Evolutionary conservation across 2,329 filamentous ascomycete species (phyloP).

Genomic region (Ophiostoma piceae): DNA sequence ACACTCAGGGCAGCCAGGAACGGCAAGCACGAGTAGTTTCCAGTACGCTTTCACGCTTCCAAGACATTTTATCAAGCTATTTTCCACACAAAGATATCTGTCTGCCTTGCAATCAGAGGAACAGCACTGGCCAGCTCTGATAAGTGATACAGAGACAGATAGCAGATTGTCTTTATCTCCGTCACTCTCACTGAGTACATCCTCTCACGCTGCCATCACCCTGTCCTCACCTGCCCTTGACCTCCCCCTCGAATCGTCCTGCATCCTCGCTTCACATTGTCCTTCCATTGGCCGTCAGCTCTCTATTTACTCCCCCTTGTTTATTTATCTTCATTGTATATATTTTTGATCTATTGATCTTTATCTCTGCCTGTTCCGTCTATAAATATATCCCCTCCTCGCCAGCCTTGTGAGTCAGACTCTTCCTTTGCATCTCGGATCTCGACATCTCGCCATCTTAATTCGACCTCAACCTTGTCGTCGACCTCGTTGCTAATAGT

Average conservation of each 20-base stretch:
- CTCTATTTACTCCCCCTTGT: background rate
- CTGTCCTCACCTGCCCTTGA: conserved; percentile 1
- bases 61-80: background rate
- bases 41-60: background rate
- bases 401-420: background rate
- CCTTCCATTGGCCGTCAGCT: background rate
- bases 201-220: background rate
- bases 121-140: background rate
- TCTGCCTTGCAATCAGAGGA: background rate
- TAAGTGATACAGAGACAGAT: background rate
- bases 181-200: background rate
- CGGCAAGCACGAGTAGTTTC: background rate
- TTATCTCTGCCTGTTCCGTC: background rate
- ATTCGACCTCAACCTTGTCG: background rate
- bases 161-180: background rate
- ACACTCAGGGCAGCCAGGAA: background rate
- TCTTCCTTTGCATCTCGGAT: background rate
- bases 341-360: background rate
- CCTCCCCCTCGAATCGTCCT: background rate
- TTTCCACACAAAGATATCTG: background rate
- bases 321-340: background rate
- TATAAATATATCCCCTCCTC: background rate
- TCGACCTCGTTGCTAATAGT: background rate
- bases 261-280: conserved; percentile 12
- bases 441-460: background rate